phyloP scores from a whole-genome alignment of 1,284 basidiomycete species.

The Omphalotus olearius region DNA sequence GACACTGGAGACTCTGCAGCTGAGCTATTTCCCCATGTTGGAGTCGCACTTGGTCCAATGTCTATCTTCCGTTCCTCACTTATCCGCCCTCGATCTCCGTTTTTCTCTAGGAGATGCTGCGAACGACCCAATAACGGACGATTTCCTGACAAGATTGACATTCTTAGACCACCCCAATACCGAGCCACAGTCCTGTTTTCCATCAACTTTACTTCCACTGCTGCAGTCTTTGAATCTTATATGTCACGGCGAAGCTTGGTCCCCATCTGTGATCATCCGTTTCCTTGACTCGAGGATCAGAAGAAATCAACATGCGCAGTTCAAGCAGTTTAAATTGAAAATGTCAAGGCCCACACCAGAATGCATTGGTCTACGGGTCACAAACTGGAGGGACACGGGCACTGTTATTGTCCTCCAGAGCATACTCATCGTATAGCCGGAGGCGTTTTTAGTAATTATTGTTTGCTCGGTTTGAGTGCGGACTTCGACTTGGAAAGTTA shows the following conservation, averaged over 20 bases:
- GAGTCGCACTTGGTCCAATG: conserved; percentile 27
- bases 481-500: too few species aligned
- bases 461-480: too few species aligned
- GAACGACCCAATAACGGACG: conserved; percentile 31
- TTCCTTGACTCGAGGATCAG: conserved; percentile 25
- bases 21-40: conserved; percentile 34
- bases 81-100: conserved; percentile 28
- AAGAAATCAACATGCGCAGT: too few species aligned
- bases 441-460: too few species aligned
- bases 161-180: conserved; percentile 14
- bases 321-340: too few species aligned
- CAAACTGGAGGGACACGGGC: too few species aligned
- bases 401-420: too few species aligned
- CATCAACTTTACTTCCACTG: conserved; percentile 17
- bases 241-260: conserved; percentile 27
- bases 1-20: conserved; percentile 25
- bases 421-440: too few species aligned
- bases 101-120: conserved; percentile 27
- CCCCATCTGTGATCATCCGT: conserved; percentile 19
- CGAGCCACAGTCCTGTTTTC: neutral
- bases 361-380: too few species aligned
- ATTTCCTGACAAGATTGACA: conserved; percentile 19
- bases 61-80: conserved; percentile 23
- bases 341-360: too few species aligned
- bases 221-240: conserved; percentile 26